Evolutionary conservation across 2,329 filamentous ascomycete genomes (phyloP).

Genomic region (Allantophomopsis lycopodina): DNA sequence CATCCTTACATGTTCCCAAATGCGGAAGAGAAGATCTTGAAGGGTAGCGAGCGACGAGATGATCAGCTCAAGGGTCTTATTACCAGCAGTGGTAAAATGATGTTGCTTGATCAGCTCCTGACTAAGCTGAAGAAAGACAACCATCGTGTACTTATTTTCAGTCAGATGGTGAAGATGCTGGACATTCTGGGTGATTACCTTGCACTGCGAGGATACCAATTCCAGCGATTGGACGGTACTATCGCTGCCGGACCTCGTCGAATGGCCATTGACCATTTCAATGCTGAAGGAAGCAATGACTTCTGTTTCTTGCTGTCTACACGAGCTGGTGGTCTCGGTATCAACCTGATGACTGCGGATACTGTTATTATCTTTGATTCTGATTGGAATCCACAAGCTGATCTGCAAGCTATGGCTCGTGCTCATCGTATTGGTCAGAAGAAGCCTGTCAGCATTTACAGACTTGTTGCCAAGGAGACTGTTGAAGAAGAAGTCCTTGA

Average conservation of each 20-base stretch:
- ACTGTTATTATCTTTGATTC: conserved; percentile 97
- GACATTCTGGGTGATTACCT: conserved; percentile 94
- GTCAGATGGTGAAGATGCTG: conserved; percentile 98
- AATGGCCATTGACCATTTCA: conserved; percentile 96
- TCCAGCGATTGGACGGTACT: conserved; percentile 89
- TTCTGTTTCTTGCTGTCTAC: conserved; percentile 96
- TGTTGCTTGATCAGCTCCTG: conserved; percentile 90
- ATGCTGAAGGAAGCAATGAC: conserved; percentile 88
- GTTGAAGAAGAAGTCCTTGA: conserved; percentile 97
- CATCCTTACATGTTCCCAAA: conserved; percentile 97
- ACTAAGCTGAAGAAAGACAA: conserved; percentile 87
- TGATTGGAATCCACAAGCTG: conserved; percentile 97
- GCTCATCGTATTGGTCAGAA: conserved; percentile 97
- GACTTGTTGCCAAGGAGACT: conserved; percentile 93
- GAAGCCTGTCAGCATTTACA: conserved; percentile 89
- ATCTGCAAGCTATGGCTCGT: conserved; percentile 95
- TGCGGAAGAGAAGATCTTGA: conserved; percentile 79
- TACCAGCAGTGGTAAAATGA: conserved; percentile 98
- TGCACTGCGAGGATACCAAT: conserved; percentile 83
- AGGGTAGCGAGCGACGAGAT: conserved; percentile 68
- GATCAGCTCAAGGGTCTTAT: conserved; percentile 88
- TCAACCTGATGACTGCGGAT: conserved; percentile 97
- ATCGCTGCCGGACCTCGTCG: conserved; percentile 79
- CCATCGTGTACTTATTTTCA: conserved; percentile 95
- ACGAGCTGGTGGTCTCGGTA: conserved; percentile 89